Evolutionary conservation across 768 basidiomycete species (phyloP), one percentile per base, ranked within the genome.

Genomic region (Xerocomus brunneocitrinus): DNA sequence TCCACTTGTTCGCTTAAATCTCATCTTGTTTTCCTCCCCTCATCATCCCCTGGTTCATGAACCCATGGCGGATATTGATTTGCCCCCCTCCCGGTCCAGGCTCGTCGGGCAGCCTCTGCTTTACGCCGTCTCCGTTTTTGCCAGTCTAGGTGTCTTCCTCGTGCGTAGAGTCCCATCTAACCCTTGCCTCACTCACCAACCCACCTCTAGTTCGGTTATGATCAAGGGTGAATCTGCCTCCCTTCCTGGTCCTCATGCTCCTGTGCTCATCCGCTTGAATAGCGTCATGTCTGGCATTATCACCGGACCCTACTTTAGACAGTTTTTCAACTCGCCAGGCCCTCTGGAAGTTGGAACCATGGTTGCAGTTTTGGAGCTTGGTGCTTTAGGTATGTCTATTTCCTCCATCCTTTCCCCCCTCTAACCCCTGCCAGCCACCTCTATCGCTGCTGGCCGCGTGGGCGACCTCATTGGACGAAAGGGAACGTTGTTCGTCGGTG

Each of bases 241-340:
- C 57, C 60, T 49, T 45, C 41, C 50, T 44, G 10, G 40, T 4
- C 22, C 42, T 34, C 12, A 7, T 38, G 22, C 31, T 12, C n/a
- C 12, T 48, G 50, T 47, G 40, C 59, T 59, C 28, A 60, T 36
- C 28, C 19, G 10, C 24, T 35, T 8, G 31, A 25, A 22, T 22
- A 91, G 90, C 55, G 89, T 91, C 67, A 91, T 91, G 86, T 87
- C 85, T 58, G 93, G 93, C 28, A 84, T 97, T 59, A 95, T 98
- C 69, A 97, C 87, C 27, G 87, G 87, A 0, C 87, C 87, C 22
- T 79, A 91, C 68, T 91, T 92, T 71, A 81, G 76, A 59, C 80
- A 84, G 50, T 95, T 81, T 72, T 95, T 98, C 75, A 74, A 89
- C 55, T 79, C 84, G 19, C 94, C 92, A 16, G 79, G 79, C 14